phyloP scores from a whole-genome alignment of 768 basidiomycete species.

The Amyloporia xantha region DNA sequence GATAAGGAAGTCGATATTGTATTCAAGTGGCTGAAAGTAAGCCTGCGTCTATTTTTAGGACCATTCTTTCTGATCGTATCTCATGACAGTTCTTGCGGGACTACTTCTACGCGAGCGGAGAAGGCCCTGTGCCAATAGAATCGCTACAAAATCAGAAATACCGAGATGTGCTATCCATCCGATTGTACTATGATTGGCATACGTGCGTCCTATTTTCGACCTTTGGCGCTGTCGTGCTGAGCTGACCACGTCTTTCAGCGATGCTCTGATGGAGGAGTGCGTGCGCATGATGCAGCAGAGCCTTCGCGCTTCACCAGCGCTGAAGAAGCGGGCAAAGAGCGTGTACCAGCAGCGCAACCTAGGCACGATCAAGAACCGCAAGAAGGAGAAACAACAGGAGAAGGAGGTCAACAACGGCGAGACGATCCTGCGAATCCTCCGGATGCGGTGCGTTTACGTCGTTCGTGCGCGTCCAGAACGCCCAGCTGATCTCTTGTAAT shows the following conservation, averaged over 20 bases:
- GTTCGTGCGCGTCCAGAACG: no score
- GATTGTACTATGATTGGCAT: constrained; percentile 94
- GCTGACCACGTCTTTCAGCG: constrained; percentile 33
- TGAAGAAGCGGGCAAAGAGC: constrained; percentile 88
- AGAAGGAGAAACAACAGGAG: constrained; percentile 85
- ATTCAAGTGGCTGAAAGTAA: constrained; percentile 96
- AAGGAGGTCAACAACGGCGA: constrained; percentile 72
- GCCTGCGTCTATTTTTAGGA: background rate
- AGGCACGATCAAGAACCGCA: constrained; percentile 91
- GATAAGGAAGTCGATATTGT: constrained; percentile 98
- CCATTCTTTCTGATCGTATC: no score
- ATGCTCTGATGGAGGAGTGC: constrained; percentile 89
- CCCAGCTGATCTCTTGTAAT: no score
- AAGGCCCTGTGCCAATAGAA: constrained; percentile 83
- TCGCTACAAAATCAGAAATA: constrained; percentile 91
- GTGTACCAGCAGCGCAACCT: constrained; percentile 90
- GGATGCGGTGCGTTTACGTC: constrained; percentile 73
- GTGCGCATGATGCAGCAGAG: constrained; percentile 92
- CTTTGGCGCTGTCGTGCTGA: no score
- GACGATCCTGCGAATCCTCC: constrained; percentile 88
- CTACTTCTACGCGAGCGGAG: constrained; percentile 93
- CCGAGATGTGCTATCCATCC: constrained; percentile 82
- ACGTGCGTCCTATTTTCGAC: constrained; percentile 46
- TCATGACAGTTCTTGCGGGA: constrained; percentile 89
- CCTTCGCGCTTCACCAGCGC: constrained; percentile 62